Evolutionary conservation across 768 basidiomycete genomes (phyloP), one percentile per base, ranked within the genome.

Genomic region (Gymnopilus dilepis): DNA sequence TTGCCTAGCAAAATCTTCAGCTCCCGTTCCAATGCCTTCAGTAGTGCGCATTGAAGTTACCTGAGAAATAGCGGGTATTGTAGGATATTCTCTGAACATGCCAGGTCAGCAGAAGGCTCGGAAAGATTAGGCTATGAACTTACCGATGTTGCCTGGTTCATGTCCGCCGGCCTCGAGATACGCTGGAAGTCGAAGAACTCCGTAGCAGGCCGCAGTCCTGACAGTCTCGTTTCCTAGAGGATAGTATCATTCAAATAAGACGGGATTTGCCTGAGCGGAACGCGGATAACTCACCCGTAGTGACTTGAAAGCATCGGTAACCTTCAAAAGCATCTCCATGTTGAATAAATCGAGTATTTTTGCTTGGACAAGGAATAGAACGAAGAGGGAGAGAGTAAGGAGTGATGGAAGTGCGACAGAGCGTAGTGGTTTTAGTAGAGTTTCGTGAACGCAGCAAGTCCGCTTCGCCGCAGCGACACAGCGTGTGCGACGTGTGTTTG

Each of bases 61-160:
- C 89, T 59, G 91, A 93, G 76, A 92, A 93, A 72, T 92, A 93
- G 51, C 91, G 88, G 40, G 94, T 95, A 79, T 97, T 97, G 80
- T 97, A 95, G 22, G 93, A 92, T 84, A 96, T 92, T 61, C 94
- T 87, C 94, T 95, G 70, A 26, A 60, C 19, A 37, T 47, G 52
- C 40, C 21, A 42, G 9, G 60, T 64, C 59, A 64, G 65, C 30
- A 47, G 41, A 3, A 26, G n/a, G 34, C n/a, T 38, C 24, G 21
- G 31, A 21, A 38, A 22, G 2, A 28, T 37, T 54, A 15, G 2
- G 17, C 24, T 5, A 28, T 33, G 42, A 28, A 77, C 88, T 69
- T 63, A 91, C 91, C 66, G 88, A 85, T 37, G 89, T 89, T 45
- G 91, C 91, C 62, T 87, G 83, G 73, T 92, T 92, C 48, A 93